Evolutionary conservation across 129 eudicot genomes (phyloP).

Genomic region (Arctium lappa): DNA sequence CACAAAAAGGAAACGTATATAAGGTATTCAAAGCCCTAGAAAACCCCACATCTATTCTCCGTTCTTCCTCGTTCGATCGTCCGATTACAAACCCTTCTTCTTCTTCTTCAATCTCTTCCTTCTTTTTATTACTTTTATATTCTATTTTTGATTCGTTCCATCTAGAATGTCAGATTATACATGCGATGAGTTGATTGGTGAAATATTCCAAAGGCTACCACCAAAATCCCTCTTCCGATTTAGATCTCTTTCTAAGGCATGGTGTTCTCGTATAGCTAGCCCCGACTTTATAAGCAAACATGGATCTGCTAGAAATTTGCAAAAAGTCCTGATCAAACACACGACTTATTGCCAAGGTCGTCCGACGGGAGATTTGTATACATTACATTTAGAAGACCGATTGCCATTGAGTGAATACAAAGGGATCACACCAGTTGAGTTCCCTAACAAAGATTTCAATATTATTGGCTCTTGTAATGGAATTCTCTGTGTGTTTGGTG

Average conservation of each 20-base stretch:
- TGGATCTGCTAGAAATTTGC: background rate
- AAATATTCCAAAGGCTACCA: background rate
- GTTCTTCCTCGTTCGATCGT: no score
- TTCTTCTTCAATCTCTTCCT: no score
- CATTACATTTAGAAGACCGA: background rate
- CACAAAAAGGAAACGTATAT: no score
- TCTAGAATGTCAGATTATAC: background rate
- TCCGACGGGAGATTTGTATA: background rate
- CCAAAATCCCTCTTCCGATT: background rate
- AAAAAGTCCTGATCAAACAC: background rate
- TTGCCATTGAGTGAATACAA: background rate
- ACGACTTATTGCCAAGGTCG: background rate
- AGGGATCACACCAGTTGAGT: background rate
- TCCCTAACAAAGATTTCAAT: background rate
- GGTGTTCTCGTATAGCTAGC: constrained; percentile 5
- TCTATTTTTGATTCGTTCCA: no score
- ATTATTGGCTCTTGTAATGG: background rate
- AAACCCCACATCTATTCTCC: no score
- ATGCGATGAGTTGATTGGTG: background rate
- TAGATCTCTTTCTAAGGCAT: background rate
- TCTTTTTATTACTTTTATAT: no score
- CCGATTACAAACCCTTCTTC: no score
- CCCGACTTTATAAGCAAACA: constrained; percentile 22
- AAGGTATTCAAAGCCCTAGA: no score
- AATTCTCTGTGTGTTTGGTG: background rate